phyloP scores from a whole-genome alignment of 129 eudicot genomes.

The Oenanthe sinensis region DNA sequence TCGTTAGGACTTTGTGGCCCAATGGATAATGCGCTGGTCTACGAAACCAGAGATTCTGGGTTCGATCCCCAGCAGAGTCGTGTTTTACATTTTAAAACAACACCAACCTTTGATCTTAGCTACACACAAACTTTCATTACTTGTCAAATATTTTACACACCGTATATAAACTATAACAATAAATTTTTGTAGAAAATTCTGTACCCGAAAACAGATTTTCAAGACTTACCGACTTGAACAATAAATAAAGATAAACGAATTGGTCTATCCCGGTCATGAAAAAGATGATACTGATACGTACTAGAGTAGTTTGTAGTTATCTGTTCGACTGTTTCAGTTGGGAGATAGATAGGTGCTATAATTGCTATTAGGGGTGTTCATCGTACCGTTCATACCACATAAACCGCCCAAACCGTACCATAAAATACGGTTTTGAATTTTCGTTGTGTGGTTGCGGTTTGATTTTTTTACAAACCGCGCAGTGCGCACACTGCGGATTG shows the following conservation, averaged over 20 bases:
- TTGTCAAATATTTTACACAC: too few species aligned
- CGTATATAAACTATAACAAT: too few species aligned
- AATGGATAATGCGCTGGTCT: conserved; percentile 96
- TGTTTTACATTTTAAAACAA: too few species aligned
- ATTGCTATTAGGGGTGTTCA: too few species aligned
- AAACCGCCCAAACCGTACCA: too few species aligned
- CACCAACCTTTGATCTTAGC: too few species aligned
- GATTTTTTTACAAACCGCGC: too few species aligned
- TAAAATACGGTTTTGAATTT: too few species aligned
- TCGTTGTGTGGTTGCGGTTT: too few species aligned
- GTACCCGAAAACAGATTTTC: background rate
- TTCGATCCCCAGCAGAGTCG: conserved; percentile 92
- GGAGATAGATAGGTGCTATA: background rate
- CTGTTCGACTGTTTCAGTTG: background rate
- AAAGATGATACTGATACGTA: background rate
- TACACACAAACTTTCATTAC: too few species aligned
- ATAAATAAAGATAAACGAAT: background rate
- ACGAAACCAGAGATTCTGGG: conserved; percentile 94
- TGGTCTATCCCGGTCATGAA: background rate
- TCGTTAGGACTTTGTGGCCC: conserved; percentile 49
- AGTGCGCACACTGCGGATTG: too few species aligned
- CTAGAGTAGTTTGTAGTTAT: background rate
- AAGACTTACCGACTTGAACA: background rate
- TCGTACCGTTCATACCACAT: too few species aligned
- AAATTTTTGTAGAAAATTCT: background rate